Base-by-base conservation (phyloP, 2,329 filamentous ascomycete species). In the Tolypocladium amazonense region DNA sequence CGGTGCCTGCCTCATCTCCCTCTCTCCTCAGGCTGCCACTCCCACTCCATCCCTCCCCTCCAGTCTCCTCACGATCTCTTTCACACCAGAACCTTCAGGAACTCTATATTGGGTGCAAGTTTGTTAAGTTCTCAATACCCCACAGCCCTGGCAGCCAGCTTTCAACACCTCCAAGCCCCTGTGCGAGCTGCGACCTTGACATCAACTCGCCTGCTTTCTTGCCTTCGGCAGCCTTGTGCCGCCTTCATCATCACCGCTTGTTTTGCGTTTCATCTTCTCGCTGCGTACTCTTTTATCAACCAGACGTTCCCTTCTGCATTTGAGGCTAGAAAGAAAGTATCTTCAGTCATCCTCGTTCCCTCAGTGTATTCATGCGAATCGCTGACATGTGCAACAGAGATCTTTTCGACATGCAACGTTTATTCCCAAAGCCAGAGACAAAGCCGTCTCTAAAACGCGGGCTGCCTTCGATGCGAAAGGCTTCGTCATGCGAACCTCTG, bases 401-500 rank as follows among this genome's bases (percentile, higher is more conserved):
- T 4, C 15, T 1, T 45, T 50, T 52, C 56, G 54, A 43, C 35
- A 58, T 54, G 57, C 35, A 47, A 53, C 53, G 57, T n/a, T 38
- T 23, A 23, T 38, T 37, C 8, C 43, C 18, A 25, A 58, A 39
- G 23, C 45, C 37, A 18, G 56, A 43, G 33, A 56, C 33, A 25
- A 60, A 56, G 41, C 33, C 38, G 20, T 59, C 60, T 41, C 47
- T 59, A 4, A 55, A 50, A 37, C 41, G 56, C 27, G 59, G 53
- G 27, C 54, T 61, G 41, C 59, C 35, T 30, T 58, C 54, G 5
- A 58, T 64, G 56, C 58, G 61, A 43, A 65, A 60, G 41, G 57
- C 59, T 8, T 59, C 62, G 23, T 65, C 63, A 30, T 62, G 60
- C 56, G 62, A 65, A 50, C 62, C 63, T 33, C 59, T 65, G 38